Base-by-base conservation (phyloP, 257 asterid species). In the Prunella vulgaris region DNA sequence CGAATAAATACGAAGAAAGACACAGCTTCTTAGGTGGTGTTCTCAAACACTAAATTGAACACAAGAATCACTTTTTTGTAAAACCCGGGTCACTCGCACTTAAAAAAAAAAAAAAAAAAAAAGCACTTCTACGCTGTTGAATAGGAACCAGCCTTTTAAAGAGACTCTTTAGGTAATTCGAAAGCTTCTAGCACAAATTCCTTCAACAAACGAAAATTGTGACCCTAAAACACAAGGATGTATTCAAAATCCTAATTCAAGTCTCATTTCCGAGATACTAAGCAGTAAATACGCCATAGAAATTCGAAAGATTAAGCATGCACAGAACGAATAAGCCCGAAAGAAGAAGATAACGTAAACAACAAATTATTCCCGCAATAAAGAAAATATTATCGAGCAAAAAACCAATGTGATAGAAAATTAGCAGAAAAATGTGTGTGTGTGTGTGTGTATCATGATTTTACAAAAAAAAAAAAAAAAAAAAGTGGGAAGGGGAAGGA, bases 121-220 rank as follows among this genome's bases (percentile, higher is more conserved):
- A n/a, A n/a, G n/a, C n/a, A n/a, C n/a, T n/a, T n/a, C n/a, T n/a
- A n/a, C n/a, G n/a, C n/a, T n/a, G n/a, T n/a, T n/a, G n/a, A n/a
- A n/a, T n/a, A n/a, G n/a, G n/a, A n/a, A n/a, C n/a, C n/a, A n/a
- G n/a, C n/a, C n/a, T n/a, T n/a, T n/a, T n/a, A n/a, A n/a, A n/a
- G n/a, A n/a, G n/a, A n/a, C 13, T 22, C 67, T 69, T 24, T 60
- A 38, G 20, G 10, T 69, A 61, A n/a, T 35, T 61, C 48, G 21
- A 42, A 56, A 20, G 51, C 65, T 44, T 71, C 28, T 40, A 30
- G 14, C 60, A 42, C 22, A 54, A 28, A 35, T 33, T 32, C 70
- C 56, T 37, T 60, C 69, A 71, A 60, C 44, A 38, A 66, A 54
- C 54, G 66, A 62, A n/a, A 62, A 59, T 37, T 13, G 21, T 4